Base-by-base conservation (phyloP, 768 basidiomycete genomes). In the Sporobolomyces pararoseus region DNA sequence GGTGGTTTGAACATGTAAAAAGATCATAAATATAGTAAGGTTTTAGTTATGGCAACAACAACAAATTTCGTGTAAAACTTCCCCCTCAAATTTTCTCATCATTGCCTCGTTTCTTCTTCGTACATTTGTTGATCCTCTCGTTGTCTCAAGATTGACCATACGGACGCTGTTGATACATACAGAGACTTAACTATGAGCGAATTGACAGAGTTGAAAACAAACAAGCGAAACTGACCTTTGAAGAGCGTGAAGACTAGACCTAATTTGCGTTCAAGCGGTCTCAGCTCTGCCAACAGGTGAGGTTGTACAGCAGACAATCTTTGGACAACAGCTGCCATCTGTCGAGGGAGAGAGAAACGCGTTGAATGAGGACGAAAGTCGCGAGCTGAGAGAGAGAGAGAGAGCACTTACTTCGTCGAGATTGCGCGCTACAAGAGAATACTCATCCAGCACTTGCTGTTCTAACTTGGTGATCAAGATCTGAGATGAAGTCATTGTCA, bases 201-300 rank as follows among this genome's bases (percentile, higher is more conserved):
- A 25, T 21, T 25, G 2, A 4, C 10, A 16, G 2, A 29, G 0
- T 4, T 10, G 7, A 27, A 29, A 25, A 29, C 42, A 39, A 25
- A 13, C n/a, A 44, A 49, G 19, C 25, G 19, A 0, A 89, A 17
- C 65, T 27, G 4, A 64, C 72, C 92, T 81, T 96, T 94, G 85
- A 93, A 97, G 91, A 99, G 81, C 0, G 94, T 98, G 79, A 97
- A 80, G 0, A 97, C 93, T 63, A 99, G 83, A 12, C 90, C 91
- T 89, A 99, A 92, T 80, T 96, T 95, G 79, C 89, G 86, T 78
- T 98, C 95, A 53, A 99, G 82, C 9, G 85, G 83, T 44, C 93
- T 84, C 34, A 99, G 81, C 60, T 88, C 87, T 59, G 84, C 83
- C 35, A 97, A 81, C 77, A 97, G 84, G 60, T 83, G 82, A 70